Evolutionary conservation across 225 moss, liverwort and hornwort species (phyloP).

Genomic region (Anthoceros angustus): DNA sequence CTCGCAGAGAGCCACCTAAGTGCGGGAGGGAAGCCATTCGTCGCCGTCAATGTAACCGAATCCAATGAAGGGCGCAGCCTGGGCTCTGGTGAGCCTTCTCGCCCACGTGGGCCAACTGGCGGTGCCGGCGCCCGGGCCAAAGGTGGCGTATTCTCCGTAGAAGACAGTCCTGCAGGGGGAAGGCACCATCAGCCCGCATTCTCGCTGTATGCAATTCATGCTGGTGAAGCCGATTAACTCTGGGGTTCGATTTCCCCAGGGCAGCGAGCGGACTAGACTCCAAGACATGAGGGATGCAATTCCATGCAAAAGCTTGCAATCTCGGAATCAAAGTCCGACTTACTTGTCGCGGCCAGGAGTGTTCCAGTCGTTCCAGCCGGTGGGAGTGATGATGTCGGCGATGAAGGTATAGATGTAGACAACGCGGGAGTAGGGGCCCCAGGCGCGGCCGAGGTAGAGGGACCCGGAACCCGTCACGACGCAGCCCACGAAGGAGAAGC

Average conservation of each 20-base stretch:
- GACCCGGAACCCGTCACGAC: conserved; percentile 42
- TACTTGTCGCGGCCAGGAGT: conserved; percentile 40
- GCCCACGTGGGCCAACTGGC: conserved; percentile 25
- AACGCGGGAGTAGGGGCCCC: conserved; percentile 53
- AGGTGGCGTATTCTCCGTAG: conserved; percentile 43
- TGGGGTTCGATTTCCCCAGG: too few relatives aligned
- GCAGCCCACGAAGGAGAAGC: conserved; percentile 41
- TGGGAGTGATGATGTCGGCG: conserved; percentile 38
- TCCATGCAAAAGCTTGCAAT: too few relatives aligned
- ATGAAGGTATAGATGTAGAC: conserved; percentile 41
- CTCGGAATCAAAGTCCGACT: background rate
- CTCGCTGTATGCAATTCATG: background rate
- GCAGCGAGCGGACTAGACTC: too few relatives aligned
- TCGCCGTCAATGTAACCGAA: conserved; percentile 26
- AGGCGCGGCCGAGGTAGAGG: conserved; percentile 46
- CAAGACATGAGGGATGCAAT: too few relatives aligned
- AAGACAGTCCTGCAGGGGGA: conserved; percentile 35
- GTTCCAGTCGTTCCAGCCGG: conserved; percentile 45
- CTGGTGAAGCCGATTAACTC: background rate
- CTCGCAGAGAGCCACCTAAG: background rate
- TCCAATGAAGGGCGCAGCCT: conserved; percentile 35
- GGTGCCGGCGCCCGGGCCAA: conserved; percentile 31
- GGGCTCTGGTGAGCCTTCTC: conserved; percentile 31
- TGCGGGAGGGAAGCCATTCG: conserved; percentile 20
- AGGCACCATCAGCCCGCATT: background rate